Evolutionary conservation across 179 eudicot genomes (phyloP), one percentile per base, ranked within the genome.

Genomic region (Kewa caespitosa): DNA sequence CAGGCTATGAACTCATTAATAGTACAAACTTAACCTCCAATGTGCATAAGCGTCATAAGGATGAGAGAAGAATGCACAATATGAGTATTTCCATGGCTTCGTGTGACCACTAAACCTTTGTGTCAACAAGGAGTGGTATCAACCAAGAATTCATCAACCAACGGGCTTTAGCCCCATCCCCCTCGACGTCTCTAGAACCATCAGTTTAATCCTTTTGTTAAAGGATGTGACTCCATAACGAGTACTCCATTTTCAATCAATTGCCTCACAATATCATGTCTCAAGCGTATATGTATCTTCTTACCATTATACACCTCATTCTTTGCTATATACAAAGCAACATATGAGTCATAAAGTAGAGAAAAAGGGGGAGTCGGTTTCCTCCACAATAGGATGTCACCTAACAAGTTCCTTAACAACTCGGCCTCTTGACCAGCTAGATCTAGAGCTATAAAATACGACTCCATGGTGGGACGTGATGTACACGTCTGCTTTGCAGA

Each of bases 381-480:
- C 50, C 50, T 22, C 50, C 50, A 3, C 50, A 43, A 43, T 43
- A 22, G 50, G 12, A 43, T 43, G 18, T 43, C 50, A 43, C 18
- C 50, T 12, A 43, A 22, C 18, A 43, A 43, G 50, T 43, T 43
- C 15, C 50, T 43, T 43, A 43, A 43, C 50, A 15, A 43, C 12
- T 43, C 50, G 18, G 50, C 50, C 50, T 43, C 50, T 43, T 43
- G 50, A 43, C 50, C 50, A 2, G 50, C 50, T 43, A 43, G 18
- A 22, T 43, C 50, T 11, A 43, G 50, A 11, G 0, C 17, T 32
- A 77, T 61, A n/a, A 77, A 70, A 27, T 77, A 70, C 9, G 63
- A 70, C 52, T 78, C 76, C 76, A 72, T 78, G 1, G 65, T 78
- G 34, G 72, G 64, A 4, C 42, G 17, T 20, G 76, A 39, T 22